Evolutionary conservation across 805 yeast species (phyloP), one percentile per base, ranked within the genome.

Genomic region (Wickerhamomyces subpelliculosus): DNA sequence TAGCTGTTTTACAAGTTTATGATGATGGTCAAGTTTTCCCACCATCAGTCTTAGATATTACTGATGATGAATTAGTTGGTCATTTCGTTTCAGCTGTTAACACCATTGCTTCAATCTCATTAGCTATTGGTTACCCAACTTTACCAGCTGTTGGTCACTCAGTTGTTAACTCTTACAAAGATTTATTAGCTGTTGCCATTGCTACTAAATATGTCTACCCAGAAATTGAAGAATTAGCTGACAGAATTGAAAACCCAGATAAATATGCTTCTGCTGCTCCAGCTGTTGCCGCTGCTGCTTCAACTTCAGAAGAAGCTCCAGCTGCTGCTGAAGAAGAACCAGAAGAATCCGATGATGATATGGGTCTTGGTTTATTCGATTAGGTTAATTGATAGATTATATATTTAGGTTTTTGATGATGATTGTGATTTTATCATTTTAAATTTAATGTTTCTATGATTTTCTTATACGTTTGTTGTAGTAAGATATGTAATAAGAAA

Each of bases 261-360:
- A 96, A 96, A 70, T 93, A 90, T 75, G 98, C 97, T 67, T 83
- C 97, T 64, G 94, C 96, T 73, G 97, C 97, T 62, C 96, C 97
- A 61, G 96, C 73, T 67, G 96, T 84, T 65, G 86, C 94, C 58
- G 78, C 85, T 60, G 58, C 74, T 47, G 58, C 75, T 48, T 60
- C 71, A 50, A 72, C 68, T 39, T 76, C 77, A 45, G 80, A 75
- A 48, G 83, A 75, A 46, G 84, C 72, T 44, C 86, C 74, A 50
- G 88, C 73, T 43, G 86, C 80, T 49, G 84, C 75, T 38, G 89
- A 70, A 43, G 95, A 71, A 59, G 86, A 71, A 54, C 88, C 74
- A 55, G 93, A 75, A 52, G 84, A 71, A 60, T 75, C 66, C 50
- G 75, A 70, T 46, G 84, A 74, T 55, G 96, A 87, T 78, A 87